These are phyloP conservation scores for Globisporangium paroecandrum DNA, from an alignment of 352 stramenopile genomes.

Conservation along the genomic window DNA sequence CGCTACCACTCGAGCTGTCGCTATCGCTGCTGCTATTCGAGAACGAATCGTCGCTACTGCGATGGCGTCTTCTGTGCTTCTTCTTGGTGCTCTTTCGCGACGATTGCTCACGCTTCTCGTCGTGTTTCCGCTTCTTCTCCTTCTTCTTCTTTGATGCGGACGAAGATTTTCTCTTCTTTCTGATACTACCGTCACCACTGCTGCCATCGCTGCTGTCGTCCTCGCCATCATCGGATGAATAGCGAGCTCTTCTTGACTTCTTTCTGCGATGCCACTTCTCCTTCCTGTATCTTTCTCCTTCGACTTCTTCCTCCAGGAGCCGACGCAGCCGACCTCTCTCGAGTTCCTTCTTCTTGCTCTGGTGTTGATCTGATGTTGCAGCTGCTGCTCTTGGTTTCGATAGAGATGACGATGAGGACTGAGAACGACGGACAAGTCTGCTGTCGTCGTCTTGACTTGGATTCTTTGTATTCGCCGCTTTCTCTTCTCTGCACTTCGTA, in stretches of 20 bases:
- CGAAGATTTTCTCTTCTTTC: slow-evolving; percentile 1
- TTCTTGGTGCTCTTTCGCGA: slow-evolving; percentile 17
- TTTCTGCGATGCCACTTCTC: slow-evolving; percentile 9
- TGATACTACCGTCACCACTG: slow-evolving; percentile 11
- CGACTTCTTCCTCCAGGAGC: slow-evolving; percentile 31
- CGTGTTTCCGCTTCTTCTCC: slow-evolving; percentile 24
- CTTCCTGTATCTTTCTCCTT: slow-evolving; percentile 4
- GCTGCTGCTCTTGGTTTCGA: background rate
- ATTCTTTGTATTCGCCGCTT: background rate
- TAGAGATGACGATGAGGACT: background rate
- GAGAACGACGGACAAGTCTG: background rate
- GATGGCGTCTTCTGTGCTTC: slow-evolving; percentile 1
- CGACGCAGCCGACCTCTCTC: slow-evolving; percentile 33
- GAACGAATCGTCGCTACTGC: background rate
- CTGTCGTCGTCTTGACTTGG: background rate
- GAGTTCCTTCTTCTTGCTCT: slow-evolving; percentile 11
- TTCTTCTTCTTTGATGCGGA: slow-evolving; percentile 13
- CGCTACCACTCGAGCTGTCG: background rate
- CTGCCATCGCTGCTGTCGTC: slow-evolving; percentile 4
- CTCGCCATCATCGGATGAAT: slow-evolving; percentile 1
- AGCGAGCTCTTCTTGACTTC: background rate
- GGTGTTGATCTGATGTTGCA: background rate
- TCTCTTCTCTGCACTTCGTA: background rate
- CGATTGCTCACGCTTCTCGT: slow-evolving; percentile 8
- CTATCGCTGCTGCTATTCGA: slow-evolving; percentile 6